Evolutionary conservation across 305 asterid species (phyloP), one percentile per base, ranked within the genome.

Genomic region (Galium porrigens): DNA sequence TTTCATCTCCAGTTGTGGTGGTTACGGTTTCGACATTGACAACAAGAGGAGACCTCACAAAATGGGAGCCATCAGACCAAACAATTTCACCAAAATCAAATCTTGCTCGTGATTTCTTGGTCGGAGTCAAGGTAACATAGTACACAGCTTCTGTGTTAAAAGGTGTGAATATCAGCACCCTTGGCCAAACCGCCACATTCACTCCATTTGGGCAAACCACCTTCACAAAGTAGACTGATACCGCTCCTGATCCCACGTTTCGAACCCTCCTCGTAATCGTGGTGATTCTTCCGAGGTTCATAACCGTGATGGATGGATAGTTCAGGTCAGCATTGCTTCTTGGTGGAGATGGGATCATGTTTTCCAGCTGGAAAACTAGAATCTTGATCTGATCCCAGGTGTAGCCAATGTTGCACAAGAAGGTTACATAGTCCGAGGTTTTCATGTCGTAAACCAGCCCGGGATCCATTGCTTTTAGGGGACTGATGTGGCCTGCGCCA

Each of bases 1-100:
- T 63, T 27, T 22, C 29, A 7, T 14, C 22, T 3, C 25, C 30
- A 10, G 39, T 15, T 3, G 39, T 8, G 12, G 20, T 12, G 1
- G 30, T 27, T 27, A 27, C 0, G 30, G 53, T 68, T 49, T 59
- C 53, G 9, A 68, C 72, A 34, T 7, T 33, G 44, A 68, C 61
- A 33, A 68, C 72, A 44, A 68, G 51, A n/a, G 72, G 66, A 2
- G 61, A 79, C 59, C 82, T 76, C 0, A 86, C 94, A 15, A 44
- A 62, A 63, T 86, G 88, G 49, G 64, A 72, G 0, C 88, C 86
- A 60, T 84, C 88, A 3, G 83, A 78, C 94, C 94, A 86, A 2
- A 76, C 75, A 39, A 86, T 82, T 17, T 82, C 85, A 11, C 88
- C 90, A 15, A 82, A 84, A 34, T 70, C 84, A 49, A 68, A 82